These are phyloP conservation scores for Schwanniomyces sp. DNA, from an alignment of 805 yeast species.

Conservation along the genomic window DNA sequence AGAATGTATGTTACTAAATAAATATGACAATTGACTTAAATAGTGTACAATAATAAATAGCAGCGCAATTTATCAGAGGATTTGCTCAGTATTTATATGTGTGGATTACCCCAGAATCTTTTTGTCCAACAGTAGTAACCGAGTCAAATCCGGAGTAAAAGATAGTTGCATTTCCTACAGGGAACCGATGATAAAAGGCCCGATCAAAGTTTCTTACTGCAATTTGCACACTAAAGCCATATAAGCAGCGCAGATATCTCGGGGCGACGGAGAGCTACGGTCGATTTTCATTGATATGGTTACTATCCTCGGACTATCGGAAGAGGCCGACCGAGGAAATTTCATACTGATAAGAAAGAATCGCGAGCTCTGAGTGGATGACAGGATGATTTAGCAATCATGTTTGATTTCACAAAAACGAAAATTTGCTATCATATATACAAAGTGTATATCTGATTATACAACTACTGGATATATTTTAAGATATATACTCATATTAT, in stretches of 20 bases:
- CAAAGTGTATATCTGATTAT: not conserved
- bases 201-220: not conserved
- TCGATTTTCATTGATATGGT: not conserved
- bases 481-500: too few relatives aligned
- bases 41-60: not conserved
- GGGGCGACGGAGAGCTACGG: not conserved
- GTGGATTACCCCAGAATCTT: conserved; percentile 1
- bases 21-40: not conserved
- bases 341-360: not conserved
- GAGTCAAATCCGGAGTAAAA: not conserved
- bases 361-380: not conserved
- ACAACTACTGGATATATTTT: not conserved
- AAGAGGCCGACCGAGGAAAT: conserved; percentile 1
- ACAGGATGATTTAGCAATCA: not conserved
- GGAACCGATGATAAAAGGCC: not conserved
- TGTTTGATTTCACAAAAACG: too few relatives aligned
- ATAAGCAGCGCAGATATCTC: not conserved
- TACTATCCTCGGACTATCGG: not conserved
- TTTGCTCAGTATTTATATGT: not conserved
- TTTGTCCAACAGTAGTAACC: not conserved
- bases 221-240: not conserved
- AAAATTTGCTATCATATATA: not conserved
- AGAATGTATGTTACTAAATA: not conserved
- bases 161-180: not conserved
- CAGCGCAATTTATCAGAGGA: not conserved